Percentiles rank a stretch among this genome's conserved stretches.
These are phyloP conservation scores for Ophiostoma ulmi DNA, from an alignment of 2,329 filamentous ascomycete genomes.

Conservation along the genomic window DNA sequence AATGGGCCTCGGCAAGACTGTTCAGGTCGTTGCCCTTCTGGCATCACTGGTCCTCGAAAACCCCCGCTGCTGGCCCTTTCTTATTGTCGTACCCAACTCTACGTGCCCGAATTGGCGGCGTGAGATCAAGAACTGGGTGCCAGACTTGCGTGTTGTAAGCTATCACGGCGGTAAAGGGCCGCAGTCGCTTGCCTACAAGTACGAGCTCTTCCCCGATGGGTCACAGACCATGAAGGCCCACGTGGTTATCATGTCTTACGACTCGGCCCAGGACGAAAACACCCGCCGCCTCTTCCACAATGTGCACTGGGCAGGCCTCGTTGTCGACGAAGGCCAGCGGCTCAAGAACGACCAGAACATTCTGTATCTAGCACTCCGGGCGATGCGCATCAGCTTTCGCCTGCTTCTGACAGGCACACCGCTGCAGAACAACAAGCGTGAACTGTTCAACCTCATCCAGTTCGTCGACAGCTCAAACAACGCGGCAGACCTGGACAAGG, in stretches of 20 bases:
- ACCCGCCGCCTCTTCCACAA: conserved; percentile 60
- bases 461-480: conserved; percentile 73
- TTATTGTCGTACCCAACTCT: conserved; percentile 89
- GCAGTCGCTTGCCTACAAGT: conserved; percentile 69
- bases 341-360: conserved; percentile 87
- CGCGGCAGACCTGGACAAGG: conserved; percentile 66
- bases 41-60: conserved; percentile 63
- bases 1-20: conserved; percentile 96
- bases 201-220: conserved; percentile 75
- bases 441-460: conserved; percentile 93
- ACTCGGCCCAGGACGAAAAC: conserved; percentile 71
- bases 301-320: conserved; percentile 78
- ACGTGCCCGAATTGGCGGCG: conserved; percentile 97
- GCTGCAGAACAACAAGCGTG: conserved; percentile 89
- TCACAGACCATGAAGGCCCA: conserved; percentile 72
- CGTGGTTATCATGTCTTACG: conserved; percentile 91
- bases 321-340: conserved; percentile 93
- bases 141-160: conserved; percentile 78
- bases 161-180: conserved; percentile 77
- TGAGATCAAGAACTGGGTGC: conserved; percentile 92
- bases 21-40: conserved; percentile 82
- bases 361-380: conserved; percentile 68
- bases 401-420: conserved; percentile 87
- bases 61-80: conserved; percentile 81
- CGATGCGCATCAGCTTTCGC: conserved; percentile 74